phyloP scores from a whole-genome alignment of 1,139 yeast species.

The Protomyces inundatus region DNA sequence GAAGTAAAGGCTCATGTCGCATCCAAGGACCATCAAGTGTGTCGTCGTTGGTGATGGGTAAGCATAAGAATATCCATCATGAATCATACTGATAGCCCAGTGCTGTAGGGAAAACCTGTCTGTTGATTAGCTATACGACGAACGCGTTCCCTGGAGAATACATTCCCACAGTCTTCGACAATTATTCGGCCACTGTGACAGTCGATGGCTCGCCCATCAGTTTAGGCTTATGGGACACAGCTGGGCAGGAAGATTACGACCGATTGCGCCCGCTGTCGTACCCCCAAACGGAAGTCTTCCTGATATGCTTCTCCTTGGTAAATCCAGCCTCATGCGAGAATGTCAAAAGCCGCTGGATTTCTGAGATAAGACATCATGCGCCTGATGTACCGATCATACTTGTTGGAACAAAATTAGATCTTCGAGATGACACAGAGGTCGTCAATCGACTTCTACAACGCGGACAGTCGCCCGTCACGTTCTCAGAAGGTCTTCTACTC shows the following conservation, averaged over 20 bases:
- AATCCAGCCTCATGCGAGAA: conserved; percentile 77
- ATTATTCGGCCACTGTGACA: conserved; percentile 80
- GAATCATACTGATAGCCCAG: conserved; percentile 35
- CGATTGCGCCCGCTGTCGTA: conserved; percentile 83
- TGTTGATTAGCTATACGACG: conserved; percentile 83
- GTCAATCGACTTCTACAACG: conserved; percentile 64
- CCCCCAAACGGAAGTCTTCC: conserved; percentile 86
- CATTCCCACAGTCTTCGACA: conserved; percentile 81
- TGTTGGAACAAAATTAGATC: conserved; percentile 82
- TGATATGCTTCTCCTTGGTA: conserved; percentile 80
- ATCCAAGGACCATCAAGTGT: conserved; percentile 85
- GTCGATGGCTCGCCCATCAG: conserved; percentile 67
- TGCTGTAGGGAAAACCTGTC: conserved; percentile 92
- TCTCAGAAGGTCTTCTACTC: conserved; percentile 58
- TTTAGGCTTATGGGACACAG: conserved; percentile 94
- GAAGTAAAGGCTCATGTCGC: neutral
- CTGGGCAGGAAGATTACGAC: conserved; percentile 93
- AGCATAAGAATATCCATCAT: neutral
- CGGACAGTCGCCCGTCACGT: conserved; percentile 57
- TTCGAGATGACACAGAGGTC: conserved; percentile 74
- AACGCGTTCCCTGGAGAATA: conserved; percentile 93
- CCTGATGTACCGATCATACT: conserved; percentile 71
- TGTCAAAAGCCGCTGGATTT: conserved; percentile 61
- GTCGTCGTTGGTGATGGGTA: conserved; percentile 93
- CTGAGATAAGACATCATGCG: conserved; percentile 82